A percentile compares a stretch with the other conserved stretches of the same genome.
phyloP scores from a whole-genome alignment of 345 rosid species.

The Aegle marmelos region DNA sequence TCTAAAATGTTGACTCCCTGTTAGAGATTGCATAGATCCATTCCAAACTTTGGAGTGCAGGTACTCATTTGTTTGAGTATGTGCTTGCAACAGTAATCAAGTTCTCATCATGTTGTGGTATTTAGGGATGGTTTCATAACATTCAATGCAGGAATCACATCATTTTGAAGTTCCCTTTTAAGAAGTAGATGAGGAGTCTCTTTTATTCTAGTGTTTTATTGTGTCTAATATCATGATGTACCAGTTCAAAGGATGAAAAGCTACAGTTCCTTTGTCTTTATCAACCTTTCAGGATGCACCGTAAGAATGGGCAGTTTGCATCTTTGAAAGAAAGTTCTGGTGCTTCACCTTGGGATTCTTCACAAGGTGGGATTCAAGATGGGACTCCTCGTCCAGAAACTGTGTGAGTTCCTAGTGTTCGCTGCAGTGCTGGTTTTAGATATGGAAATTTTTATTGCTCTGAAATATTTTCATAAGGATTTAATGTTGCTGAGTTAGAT shows the following conservation, averaged over 20 bases:
- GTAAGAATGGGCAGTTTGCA: conserved; percentile 76
- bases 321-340: conserved; percentile 52
- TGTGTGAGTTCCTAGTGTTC: conserved; percentile 48
- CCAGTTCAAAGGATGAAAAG: not conserved
- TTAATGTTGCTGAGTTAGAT: not conserved
- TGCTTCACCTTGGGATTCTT: conserved; percentile 50
- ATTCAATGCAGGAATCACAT: not conserved
- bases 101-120: not conserved
- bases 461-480: conserved; percentile 6
- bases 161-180: not conserved
- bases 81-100: not conserved
- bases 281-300: conserved; percentile 55
- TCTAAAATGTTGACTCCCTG: not conserved
- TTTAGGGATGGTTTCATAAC: not conserved
- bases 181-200: not conserved
- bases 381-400: conserved; percentile 43
- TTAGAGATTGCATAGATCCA: not conserved
- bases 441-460: conserved; percentile 7
- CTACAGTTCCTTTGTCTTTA: conserved; percentile 11
- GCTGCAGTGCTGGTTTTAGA: conserved; percentile 3
- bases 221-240: not conserved
- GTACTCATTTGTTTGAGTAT: not conserved
- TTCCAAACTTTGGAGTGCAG: not conserved
- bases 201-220: not conserved
- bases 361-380: conserved; percentile 48